Evolutionary conservation across 2,329 filamentous ascomycete species (phyloP), one percentile per base, ranked within the genome.

Genomic region (Pseudogymnoascus sp.): DNA sequence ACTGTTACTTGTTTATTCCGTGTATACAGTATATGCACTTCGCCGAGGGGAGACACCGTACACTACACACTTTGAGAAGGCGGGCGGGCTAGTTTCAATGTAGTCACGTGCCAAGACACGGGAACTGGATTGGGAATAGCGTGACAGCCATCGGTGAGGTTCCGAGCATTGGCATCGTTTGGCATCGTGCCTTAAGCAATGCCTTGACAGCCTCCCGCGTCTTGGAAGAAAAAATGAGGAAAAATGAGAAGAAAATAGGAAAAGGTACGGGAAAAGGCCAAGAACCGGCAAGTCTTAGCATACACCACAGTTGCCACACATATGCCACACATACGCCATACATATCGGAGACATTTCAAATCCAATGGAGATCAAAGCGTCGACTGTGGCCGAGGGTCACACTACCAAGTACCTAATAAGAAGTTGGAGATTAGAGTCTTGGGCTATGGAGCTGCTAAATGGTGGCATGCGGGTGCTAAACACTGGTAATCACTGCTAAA

Each of bases 381-480:
- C 28, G 7, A 31, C 28, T 31, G 28, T 23, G 41, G 16, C 19
- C 43, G 23, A 6, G 23, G 21, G 23, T 48, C 43, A n/a, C 23
- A 6, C 21, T 48, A 45, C n/a, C 6, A 41, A 41, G n/a, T 23
- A 13, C 19, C 4, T 31, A 31, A 31, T 31, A 31, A 28, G n/a
- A 54, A 31, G 23, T 31, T 54, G 48, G 48, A 31, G 48, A 54
- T 54, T 54, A 54, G 14, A 54, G 48, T 54, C 48, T 54, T 54
- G 48, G 48, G 16, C 48, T 31, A 54, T 31, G 28, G 28, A 8
- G 28, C 28, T 31, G 28, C 28, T 31, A 28, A 28, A 28, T n/a
- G n/a, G n/a, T n/a, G n/a, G n/a, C n/a, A n/a, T n/a, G n/a, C n/a
- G n/a, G n/a, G n/a, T n/a, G n/a, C 14, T 39, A 39, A n/a, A 39